Base-by-base conservation (phyloP, 768 basidiomycete species). In the Phlebiopsis gigantea region DNA sequence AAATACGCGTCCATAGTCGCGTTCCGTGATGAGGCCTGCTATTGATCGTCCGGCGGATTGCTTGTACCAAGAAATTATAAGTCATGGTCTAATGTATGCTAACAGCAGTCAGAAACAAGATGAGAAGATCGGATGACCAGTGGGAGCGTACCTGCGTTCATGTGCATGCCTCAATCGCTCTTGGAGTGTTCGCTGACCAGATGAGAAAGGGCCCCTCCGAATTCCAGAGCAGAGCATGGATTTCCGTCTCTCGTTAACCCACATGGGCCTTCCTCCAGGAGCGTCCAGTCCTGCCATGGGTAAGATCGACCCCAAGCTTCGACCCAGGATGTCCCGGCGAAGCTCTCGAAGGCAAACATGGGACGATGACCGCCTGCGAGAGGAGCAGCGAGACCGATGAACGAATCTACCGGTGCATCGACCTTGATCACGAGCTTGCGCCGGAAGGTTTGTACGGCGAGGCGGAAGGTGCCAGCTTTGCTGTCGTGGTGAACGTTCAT, bases 311-410 rank as follows among this genome's bases (percentile, higher is more conserved):
- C 22, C 50, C 34, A 63, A 31, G 61, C 58, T 51, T 53, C 44
- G 5, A 63, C 58, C 44, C 17, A 25, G 19, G 61, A 53, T 10
- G 26, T 43, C 30, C 53, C 66, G 29, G 29, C 28, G 54, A 67
- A 67, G 60, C 66, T 67, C 56, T 67, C 66, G 45, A 61, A 63
- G 7, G 63, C 63, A 34, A 60, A 63, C 44, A 46, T 50, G 4
- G 60, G 66, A 31, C 52, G 22, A 55, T 67, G 66, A 15, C 66
- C 66, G n/a, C 60, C 61, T 28, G 42, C 25, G 15, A 65, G 53
- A 30, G 66, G 66, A 24, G 59, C 61, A 2, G 66, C 48, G 24
- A 67, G 42, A 7, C 60, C 63, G 14, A 65, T 60, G 49, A 63
- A 67, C 26, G 58, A 61, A 22, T 53, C 64, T 14, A 53, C 30